Evolutionary conservation across 192 early-diverging fungal species (phyloP).

Genomic region (Allomyces macrogynus): DNA sequence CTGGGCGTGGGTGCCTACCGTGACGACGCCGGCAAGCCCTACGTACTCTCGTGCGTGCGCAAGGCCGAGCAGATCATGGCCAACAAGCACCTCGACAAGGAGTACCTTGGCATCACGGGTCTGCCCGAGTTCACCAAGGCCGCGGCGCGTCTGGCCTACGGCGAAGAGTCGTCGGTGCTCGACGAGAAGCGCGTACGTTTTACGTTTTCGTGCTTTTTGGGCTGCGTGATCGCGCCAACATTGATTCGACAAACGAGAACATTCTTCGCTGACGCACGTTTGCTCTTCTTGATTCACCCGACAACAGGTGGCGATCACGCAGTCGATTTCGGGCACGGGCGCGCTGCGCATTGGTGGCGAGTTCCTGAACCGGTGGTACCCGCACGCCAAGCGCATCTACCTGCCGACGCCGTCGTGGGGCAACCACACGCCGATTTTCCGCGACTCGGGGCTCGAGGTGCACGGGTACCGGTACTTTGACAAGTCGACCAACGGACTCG

Average conservation of each 20-base stretch:
- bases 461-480: conserved; percentile 88
- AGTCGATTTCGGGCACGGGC: conserved; percentile 96
- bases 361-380: conserved; percentile 63
- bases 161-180: conserved; percentile 45
- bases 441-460: conserved; percentile 70
- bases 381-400: conserved; percentile 65
- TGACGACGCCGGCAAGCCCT: conserved; percentile 80
- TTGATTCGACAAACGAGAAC: no score
- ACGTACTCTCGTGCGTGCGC: conserved; percentile 66
- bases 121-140: conserved; percentile 61
- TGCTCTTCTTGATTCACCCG: conserved; percentile 1
- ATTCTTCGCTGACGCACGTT: neutral
- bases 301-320: conserved; percentile 56
- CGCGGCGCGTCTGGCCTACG: conserved; percentile 69
- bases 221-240: no score
- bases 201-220: no score
- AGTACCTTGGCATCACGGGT: conserved; percentile 92
- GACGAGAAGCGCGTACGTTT: conserved; percentile 36
- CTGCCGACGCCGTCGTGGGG: conserved; percentile 92
- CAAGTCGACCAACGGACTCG: conserved; percentile 74
- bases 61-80: conserved; percentile 72
- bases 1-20: conserved; percentile 95
- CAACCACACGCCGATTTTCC: conserved; percentile 89
- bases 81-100: conserved; percentile 59
- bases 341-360: conserved; percentile 81